Conservation (phyloP, 192 early-diverging fungal species). For the Rhizophagus sp. region DNA sequence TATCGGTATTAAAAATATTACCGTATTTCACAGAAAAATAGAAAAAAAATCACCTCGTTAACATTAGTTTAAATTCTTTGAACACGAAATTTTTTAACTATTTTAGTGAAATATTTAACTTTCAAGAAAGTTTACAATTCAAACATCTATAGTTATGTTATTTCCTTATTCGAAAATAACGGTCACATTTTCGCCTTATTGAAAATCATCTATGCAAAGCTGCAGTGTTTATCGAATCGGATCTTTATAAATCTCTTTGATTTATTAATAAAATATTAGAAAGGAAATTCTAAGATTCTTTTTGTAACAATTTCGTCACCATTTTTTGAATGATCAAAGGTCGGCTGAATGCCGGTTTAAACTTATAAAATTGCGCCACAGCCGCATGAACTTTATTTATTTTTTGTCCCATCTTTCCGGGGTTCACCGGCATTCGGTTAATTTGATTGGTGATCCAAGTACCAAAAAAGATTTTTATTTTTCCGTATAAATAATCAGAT, state of each 20-base stretch:
- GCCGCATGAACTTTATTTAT: not conserved
- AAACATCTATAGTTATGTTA: not conserved
- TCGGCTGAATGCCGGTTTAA: not conserved
- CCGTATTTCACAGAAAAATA: too few relatives aligned
- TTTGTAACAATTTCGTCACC: not conserved
- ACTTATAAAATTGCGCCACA: not conserved
- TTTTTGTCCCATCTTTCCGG: not conserved
- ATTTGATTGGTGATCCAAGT: not conserved
- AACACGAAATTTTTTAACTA: too few relatives aligned
- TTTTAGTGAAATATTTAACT: too few relatives aligned
- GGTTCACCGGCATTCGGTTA: not conserved
- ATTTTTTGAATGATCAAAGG: not conserved
- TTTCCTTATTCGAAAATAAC: not conserved
- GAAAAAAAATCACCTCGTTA: too few relatives aligned
- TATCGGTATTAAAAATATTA: not conserved
- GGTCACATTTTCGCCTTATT: not conserved
- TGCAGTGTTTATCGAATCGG: not conserved
- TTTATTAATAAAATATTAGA: not conserved
- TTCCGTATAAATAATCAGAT: too few relatives aligned
- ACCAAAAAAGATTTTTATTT: not conserved
- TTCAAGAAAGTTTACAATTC: not conserved
- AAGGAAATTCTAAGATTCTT: not conserved
- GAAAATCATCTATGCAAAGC: not conserved
- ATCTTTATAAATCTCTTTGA: not conserved
- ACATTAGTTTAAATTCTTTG: too few relatives aligned